Evolutionary conservation across 148 eudicot genomes (phyloP).

Genomic region (Cornus florida): DNA sequence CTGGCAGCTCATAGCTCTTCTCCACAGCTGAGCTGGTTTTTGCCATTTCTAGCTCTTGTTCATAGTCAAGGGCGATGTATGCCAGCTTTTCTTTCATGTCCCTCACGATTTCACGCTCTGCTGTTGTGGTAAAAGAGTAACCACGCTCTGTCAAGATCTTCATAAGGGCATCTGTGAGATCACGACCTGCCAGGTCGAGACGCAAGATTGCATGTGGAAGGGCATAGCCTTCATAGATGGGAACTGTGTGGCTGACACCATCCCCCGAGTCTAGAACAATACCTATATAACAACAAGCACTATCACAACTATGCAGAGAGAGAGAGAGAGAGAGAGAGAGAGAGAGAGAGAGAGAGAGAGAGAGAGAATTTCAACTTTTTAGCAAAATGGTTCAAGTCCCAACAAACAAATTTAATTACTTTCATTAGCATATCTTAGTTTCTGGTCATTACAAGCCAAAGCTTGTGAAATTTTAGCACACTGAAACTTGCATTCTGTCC

Average conservation of each 20-base stretch:
- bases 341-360: too few relatives aligned
- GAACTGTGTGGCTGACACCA: constrained; percentile 86
- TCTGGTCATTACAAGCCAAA: neutral
- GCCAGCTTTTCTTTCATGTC: constrained; percentile 77
- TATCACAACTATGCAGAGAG: neutral
- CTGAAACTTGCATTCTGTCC: neutral
- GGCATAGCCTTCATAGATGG: constrained; percentile 78
- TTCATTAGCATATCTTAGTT: neutral
- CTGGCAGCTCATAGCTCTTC: constrained; percentile 77
- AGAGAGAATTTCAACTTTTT: neutral
- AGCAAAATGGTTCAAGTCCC: neutral
- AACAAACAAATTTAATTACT: neutral
- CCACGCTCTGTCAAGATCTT: constrained; percentile 80
- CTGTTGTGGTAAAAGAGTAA: constrained; percentile 73
- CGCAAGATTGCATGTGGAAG: constrained; percentile 86
- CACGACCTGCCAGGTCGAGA: constrained; percentile 79
- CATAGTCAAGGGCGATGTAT: constrained; percentile 74
- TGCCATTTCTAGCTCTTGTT: constrained; percentile 74
- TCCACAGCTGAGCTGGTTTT: constrained; percentile 74
- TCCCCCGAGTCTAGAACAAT: constrained; percentile 82
- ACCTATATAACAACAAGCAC: constrained; percentile 29
- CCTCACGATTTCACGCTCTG: constrained; percentile 83
- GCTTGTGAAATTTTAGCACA: neutral
- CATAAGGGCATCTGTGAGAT: constrained; percentile 73
- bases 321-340: too few relatives aligned